Base-by-base conservation (phyloP, 768 basidiomycete species). In the Phaeolepiota aurea region DNA sequence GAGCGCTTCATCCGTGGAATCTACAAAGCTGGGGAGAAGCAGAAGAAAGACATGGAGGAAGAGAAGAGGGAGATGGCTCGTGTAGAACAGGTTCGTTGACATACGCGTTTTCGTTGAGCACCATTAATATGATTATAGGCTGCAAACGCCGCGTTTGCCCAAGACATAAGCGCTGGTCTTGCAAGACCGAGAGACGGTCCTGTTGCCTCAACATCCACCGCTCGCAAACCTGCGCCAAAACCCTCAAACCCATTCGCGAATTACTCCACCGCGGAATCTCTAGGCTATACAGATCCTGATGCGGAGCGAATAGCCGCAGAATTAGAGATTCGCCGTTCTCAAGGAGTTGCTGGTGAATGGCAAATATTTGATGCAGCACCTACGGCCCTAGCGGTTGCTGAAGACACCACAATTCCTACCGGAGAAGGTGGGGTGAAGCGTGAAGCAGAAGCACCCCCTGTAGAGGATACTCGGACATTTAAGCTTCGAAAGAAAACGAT, bases 1-100 rank as follows among this genome's bases (percentile, higher is more conserved):
- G 94, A 99, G 53, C 74, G 93, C 13, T 96, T 84, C 62, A 85
- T 98, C 43, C 72, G 92, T 16, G 80, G 86, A 28, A 74, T 98
- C 32, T 99, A 98, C 76, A 97, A 97, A 69, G 64, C 76, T 3
- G 89, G 94, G 2, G 88, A 88, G 61, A 88, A 87, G 65, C 79
- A 78, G 45, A 87, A 85, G 69, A 82, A 82, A 57, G 86, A 91
- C 44, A 64, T 66, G 31, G 88, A 88, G 48, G 87, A 93, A 55
- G 91, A 93, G 64, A 81, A 77, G 54, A 63, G 81, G 44, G 89
- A 96, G 57, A 90, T 99, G 76, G 80, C 70, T 5, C 62, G 79
- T 43, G 81, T 99, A 41, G 89, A 96, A 51, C 77, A 74, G 68
- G 94, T 86, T 41, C 10, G 22, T 13, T 13, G 23, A 5, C 12